Evolutionary conservation across 306 rosid genomes (phyloP), one percentile per base, ranked within the genome.

Genomic region (Inga leiocalycina): DNA sequence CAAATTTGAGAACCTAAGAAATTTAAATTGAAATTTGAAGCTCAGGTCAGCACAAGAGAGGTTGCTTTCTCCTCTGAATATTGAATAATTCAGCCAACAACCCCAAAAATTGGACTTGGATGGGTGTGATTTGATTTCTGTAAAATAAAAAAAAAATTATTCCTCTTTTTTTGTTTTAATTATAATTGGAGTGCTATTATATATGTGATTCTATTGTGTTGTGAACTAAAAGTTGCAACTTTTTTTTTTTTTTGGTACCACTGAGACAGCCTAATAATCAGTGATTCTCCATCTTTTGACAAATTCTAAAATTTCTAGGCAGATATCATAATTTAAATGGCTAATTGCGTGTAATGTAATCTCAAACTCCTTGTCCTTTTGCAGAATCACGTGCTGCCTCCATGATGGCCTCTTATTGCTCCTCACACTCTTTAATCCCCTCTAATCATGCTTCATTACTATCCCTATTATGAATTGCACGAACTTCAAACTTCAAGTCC

Each of bases 231-330:
- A 39, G 80, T 57, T 57, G 15, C 56, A 57, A 76, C 57, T 17
- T 19, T 19, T 35, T 52, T 37, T 37, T 37, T 41, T 57, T 16
- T 52, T 17, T 9, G 71, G 71, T 3, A 14, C 52, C 34, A 4
- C n/a, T 10, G 35, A 74, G 65, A 74, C 66, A 52, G 17, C 67
- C 48, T 22, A n/a, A 39, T 39, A 57, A 16, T 76, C 56, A 76
- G 70, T n/a, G 56, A 77, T 77, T 77, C 71, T 61, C 80, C 24
- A 24, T 30, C 71, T 30, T 79, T 72, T 59, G 77, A 80, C 54
- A 12, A 14, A 30, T 80, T 80, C 15, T 80, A 9, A 30, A 72
- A 72, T 44, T 24, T 13, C 17, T 19, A 6, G 39, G 8, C 39
- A 27, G 19, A 20, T 45, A 64, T 64, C 70, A 65, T 65, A 32